Evolutionary conservation across 2,329 filamentous ascomycete species (phyloP).

Genomic region (Clarireedia hainanense): DNA sequence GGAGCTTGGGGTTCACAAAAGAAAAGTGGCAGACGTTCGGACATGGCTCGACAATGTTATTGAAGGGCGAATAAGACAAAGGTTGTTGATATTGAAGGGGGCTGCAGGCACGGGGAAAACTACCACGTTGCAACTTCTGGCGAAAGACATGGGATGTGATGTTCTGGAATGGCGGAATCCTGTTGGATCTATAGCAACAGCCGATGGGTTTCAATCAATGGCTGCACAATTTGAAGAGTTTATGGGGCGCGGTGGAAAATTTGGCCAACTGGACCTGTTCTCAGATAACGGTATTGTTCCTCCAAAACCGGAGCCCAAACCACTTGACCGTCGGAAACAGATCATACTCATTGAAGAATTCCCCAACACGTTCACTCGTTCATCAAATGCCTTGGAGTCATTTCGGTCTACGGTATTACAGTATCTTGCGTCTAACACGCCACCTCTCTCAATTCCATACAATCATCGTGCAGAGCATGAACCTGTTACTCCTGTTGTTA

Average conservation of each 20-base stretch:
- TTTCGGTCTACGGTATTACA: constrained; percentile 71
- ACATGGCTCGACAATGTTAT: constrained; percentile 74
- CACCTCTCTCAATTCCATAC: constrained; percentile 42
- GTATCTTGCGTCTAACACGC: constrained; percentile 62
- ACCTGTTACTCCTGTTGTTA: constrained; percentile 64
- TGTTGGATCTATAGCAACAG: constrained; percentile 46
- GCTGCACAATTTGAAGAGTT: constrained; percentile 89
- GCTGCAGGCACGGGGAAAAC: constrained; percentile 91
- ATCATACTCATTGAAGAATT: constrained; percentile 77
- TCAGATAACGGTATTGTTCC: constrained; percentile 22
- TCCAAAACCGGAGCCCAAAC: constrained; percentile 25
- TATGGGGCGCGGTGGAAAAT: constrained; percentile 71
- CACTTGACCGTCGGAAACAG: constrained; percentile 34
- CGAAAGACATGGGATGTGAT: constrained; percentile 67
- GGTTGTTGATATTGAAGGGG: constrained; percentile 78
- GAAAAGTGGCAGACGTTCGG: constrained; percentile 80
- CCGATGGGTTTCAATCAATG: constrained; percentile 59
- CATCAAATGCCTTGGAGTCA: constrained; percentile 54
- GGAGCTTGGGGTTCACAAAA: constrained; percentile 90
- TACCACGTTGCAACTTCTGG: constrained; percentile 71
- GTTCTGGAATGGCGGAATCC: constrained; percentile 91
- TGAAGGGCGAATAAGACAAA: constrained; percentile 55
- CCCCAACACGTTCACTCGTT: constrained; percentile 63
- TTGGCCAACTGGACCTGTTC: constrained; percentile 57
- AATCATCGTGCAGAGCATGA: constrained; percentile 29